Evolutionary conservation across 192 early-diverging fungal genomes (phyloP).

Genomic region (Coemansia sp.): DNA sequence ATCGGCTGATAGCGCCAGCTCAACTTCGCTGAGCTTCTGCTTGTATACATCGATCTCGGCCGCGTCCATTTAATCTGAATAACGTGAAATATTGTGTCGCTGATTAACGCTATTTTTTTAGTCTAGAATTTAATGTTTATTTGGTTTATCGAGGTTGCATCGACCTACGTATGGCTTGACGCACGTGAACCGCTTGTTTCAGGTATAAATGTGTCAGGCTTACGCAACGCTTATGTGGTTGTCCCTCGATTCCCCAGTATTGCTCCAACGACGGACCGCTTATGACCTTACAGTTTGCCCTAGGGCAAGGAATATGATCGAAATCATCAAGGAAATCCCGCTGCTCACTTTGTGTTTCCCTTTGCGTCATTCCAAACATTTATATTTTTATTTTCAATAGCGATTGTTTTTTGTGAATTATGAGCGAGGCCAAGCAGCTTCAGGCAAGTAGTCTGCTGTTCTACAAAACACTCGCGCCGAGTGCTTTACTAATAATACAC

Average conservation of each 20-base stretch:
- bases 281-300: too few relatives aligned
- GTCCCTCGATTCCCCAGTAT: too few relatives aligned
- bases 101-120: background rate
- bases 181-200: too few relatives aligned
- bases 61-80: slow-evolving; percentile 29
- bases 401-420: slow-evolving; percentile 3
- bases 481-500: background rate
- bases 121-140: background rate
- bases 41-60: slow-evolving; percentile 36
- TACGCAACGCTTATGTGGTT: too few relatives aligned
- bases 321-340: too few relatives aligned
- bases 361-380: background rate
- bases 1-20: slow-evolving; percentile 43
- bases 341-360: too few relatives aligned
- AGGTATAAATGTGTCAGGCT: too few relatives aligned
- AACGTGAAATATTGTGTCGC: background rate
- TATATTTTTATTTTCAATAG: background rate
- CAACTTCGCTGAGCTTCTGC: slow-evolving; percentile 39
- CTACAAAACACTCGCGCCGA: background rate
- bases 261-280: too few relatives aligned
- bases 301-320: too few relatives aligned
- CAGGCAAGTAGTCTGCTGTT: slow-evolving; percentile 15
- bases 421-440: slow-evolving; percentile 24
- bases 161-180: too few relatives aligned
- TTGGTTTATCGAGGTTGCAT: background rate